Evolutionary conservation across 78 protist species (phyloP), one percentile per base, ranked within the genome.

Genomic region (Tieghemostelium lacteum): DNA sequence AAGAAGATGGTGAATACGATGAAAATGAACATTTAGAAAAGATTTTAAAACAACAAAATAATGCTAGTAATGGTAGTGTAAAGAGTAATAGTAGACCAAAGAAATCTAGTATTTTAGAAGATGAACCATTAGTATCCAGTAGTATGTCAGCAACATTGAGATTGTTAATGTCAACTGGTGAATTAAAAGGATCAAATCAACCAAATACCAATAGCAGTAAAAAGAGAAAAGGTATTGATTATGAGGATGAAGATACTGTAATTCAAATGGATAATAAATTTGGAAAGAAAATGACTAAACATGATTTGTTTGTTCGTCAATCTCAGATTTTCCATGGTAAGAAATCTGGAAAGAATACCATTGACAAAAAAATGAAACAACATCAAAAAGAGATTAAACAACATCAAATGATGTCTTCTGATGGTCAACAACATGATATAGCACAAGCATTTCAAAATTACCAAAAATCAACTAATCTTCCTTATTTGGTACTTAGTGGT

Each of bases 271-370:
- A 83, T 33, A 78, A 83, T 69, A 70, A 83, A 31, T 83, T 83
- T 70, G 91, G 91, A 45, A 45, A 74, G 28, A 17, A 45, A 26
- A 69, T 83, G 78, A 70, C 40, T 42, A 31, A 74, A 33, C 42
- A 83, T 31, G 71, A 83, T 29, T 71, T 74, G 20, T 83, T 69
- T n/a, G 61, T 57, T 29, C 37, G 61, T 14, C 42, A 31, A 24
- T 83, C 91, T 14, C 91, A 83, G 57, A 71, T 22, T 6, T 83
- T 83, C 61, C 91, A 83, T 58, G 78, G 78, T 26, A 83, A 83
- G 29, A 69, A 66, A 22, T 83, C 91, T 28, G 91, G 91, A 14
- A 69, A 69, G 39, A 83, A 83, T 63, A 69, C 63, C 29, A 22
- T 24, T 24, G 91, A 83, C 20, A 83, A 83, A 42, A 49, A 60